Base-by-base conservation (phyloP, 495 filamentous ascomycete genomes). In the Aspergillus asperescens region DNA sequence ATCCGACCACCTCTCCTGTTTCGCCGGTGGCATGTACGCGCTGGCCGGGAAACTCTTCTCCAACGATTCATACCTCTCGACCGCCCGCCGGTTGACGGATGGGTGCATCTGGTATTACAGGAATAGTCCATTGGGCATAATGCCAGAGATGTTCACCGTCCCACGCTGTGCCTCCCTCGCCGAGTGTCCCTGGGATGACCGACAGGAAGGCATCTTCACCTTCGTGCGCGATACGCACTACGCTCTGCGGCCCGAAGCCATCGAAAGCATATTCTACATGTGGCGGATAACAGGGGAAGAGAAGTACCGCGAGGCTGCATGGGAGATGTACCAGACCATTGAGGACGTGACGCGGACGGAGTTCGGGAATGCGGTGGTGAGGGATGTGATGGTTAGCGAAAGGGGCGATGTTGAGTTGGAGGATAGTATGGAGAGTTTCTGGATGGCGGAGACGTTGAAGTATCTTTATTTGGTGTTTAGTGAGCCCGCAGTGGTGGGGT, bases 21-120 rank as follows among this genome's bases (percentile, higher is more conserved):
- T 93, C 60, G 75, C 83, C n/a, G 89, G 90, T 6, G 89, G 88
- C 35, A 91, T 93, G 86, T 83, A 90, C 48, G 89, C 79, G 2
- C 74, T 95, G 57, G 87, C 82, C 13, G 84, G 84, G 18, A 84
- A 84, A 56, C 75, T 90, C 28, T 90, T 91, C 55, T 71, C 77
- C 7, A 75, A 77, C 12, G 74, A 78, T 3, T 76, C 74, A 28
- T 86, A 95, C 61, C 71, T 90, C 15, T 76, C 85, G 48, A 78
- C 89, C 22, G 90, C 81, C 3, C 74, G 76, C 52, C 85, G 82
- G 57, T 77, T 95, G 3, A 82, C 87, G 0, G 87, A 90, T 48
- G 90, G 90, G 9, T 95, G 89, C 61, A 81, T 88, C 12, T 94
- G 87, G 89, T 81, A 86, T 0, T 91, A 91, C 62, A 54, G 65